phyloP scores from a whole-genome alignment of 768 basidiomycete genomes.

The Russula earlei region DNA sequence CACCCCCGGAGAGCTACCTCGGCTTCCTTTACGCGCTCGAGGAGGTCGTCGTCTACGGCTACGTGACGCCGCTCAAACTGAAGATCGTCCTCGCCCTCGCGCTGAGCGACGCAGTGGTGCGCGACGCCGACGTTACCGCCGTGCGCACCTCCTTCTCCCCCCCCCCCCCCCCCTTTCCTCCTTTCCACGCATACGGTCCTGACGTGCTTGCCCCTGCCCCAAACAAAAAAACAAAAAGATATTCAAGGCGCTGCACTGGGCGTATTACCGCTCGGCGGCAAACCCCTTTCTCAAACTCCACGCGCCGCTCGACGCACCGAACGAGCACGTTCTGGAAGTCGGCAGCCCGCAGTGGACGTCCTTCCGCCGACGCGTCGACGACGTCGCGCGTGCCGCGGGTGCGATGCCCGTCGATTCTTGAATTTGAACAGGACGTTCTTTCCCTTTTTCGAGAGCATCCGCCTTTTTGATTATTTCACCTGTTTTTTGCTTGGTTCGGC shows the following conservation, averaged over 20 bases:
- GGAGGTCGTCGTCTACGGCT: slow-evolving; percentile 88
- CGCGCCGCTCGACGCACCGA: slow-evolving; percentile 24
- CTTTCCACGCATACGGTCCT: too few relatives aligned
- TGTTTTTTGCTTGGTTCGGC: slow-evolving; percentile 3
- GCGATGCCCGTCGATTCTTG: slow-evolving; percentile 24
- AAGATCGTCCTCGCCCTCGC: slow-evolving; percentile 80
- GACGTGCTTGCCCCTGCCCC: not conserved
- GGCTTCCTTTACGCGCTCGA: slow-evolving; percentile 87
- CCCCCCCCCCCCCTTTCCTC: not conserved
- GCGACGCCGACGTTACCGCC: slow-evolving; percentile 67
- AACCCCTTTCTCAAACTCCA: slow-evolving; percentile 80
- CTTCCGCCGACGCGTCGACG: slow-evolving; percentile 65
- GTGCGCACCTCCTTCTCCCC: slow-evolving; percentile 33
- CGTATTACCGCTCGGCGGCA: slow-evolving; percentile 72
- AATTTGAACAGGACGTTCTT: too few relatives aligned
- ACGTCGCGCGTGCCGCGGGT: slow-evolving; percentile 55
- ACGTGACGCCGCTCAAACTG: slow-evolving; percentile 78
- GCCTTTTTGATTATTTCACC: not conserved
- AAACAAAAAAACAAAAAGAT: slow-evolving; percentile 38
- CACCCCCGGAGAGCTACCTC: slow-evolving; percentile 63
- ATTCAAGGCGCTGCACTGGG: slow-evolving; percentile 84
- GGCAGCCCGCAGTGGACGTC: slow-evolving; percentile 60
- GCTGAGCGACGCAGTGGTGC: slow-evolving; percentile 70
- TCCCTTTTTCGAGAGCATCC: not conserved
- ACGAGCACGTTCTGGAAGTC: slow-evolving; percentile 40